A percentile compares a stretch with the other conserved stretches of the same genome.
Conservation (phyloP, 805 yeast genomes). For the Jamesozyma lodderae region DNA sequence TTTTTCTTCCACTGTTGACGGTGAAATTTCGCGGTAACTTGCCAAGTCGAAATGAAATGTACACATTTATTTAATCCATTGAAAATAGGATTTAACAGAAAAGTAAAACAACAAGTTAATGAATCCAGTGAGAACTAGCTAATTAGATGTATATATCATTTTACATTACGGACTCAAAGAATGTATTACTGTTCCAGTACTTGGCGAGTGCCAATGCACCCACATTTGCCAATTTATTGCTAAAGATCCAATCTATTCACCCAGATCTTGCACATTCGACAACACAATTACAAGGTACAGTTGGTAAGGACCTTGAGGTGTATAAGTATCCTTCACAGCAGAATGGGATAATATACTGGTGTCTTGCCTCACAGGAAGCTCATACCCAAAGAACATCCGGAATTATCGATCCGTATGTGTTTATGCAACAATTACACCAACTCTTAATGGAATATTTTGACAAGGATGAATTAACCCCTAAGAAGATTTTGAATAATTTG, state of each 20-base stretch:
- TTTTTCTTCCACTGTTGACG: no score
- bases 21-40: no score
- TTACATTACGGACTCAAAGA: conserved; percentile 22
- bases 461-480: conserved; percentile 40
- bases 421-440: conserved; percentile 41
- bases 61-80: no score
- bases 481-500: conserved; percentile 56
- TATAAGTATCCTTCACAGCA: conserved; percentile 17
- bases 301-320: conserved; percentile 18
- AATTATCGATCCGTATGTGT: conserved; percentile 45
- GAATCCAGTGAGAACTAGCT: no score
- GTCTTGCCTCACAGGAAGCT: conserved; percentile 9
- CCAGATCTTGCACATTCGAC: conserved; percentile 13
- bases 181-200: conserved; percentile 22
- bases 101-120: background rate
- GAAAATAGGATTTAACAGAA: no score
- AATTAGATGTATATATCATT: conserved; percentile 28
- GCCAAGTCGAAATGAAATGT: no score
- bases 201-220: conserved; percentile 24
- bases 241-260: conserved; percentile 17
- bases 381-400: conserved; percentile 22
- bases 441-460: conserved; percentile 53
- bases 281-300: conserved; percentile 9
- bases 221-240: conserved; percentile 17
- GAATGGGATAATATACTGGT: conserved; percentile 22